A percentile compares a stretch with the other conserved stretches of the same genome.
phyloP scores from a whole-genome alignment of 106 monocot species.

The Dendrobium catenatum region DNA sequence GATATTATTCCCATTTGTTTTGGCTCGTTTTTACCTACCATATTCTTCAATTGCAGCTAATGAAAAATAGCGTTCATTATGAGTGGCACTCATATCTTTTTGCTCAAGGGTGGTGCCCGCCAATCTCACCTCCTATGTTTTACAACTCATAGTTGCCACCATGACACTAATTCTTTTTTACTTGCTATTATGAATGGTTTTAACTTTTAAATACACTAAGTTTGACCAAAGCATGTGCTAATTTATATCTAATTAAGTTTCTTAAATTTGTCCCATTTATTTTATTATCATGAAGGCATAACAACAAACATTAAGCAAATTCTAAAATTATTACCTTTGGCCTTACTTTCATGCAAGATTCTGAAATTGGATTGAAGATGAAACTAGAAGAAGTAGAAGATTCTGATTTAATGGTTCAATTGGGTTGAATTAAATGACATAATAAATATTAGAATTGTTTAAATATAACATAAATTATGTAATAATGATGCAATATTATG shows the following conservation, averaged over 20 bases:
- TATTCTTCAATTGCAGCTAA: background rate
- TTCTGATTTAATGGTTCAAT: no score
- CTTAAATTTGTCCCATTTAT: background rate
- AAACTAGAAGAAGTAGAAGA: no score
- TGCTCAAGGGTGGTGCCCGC: background rate
- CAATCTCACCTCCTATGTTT: background rate
- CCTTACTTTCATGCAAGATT: background rate
- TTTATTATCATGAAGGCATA: background rate
- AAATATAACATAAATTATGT: no score
- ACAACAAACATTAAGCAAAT: background rate
- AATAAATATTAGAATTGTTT: no score
- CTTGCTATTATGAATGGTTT: background rate
- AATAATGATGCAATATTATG: no score
- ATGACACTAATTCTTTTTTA: background rate
- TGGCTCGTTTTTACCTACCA: background rate
- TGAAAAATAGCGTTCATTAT: background rate
- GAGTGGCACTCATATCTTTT: background rate
- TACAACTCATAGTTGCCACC: background rate
- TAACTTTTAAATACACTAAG: background rate
- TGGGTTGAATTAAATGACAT: no score
- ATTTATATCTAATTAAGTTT: background rate
- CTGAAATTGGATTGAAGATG: no score
- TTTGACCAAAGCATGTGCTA: background rate
- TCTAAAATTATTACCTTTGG: background rate
- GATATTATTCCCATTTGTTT: background rate